phyloP scores from a whole-genome alignment of 2,329 filamentous ascomycete species.

The Nothophoma quercina region DNA sequence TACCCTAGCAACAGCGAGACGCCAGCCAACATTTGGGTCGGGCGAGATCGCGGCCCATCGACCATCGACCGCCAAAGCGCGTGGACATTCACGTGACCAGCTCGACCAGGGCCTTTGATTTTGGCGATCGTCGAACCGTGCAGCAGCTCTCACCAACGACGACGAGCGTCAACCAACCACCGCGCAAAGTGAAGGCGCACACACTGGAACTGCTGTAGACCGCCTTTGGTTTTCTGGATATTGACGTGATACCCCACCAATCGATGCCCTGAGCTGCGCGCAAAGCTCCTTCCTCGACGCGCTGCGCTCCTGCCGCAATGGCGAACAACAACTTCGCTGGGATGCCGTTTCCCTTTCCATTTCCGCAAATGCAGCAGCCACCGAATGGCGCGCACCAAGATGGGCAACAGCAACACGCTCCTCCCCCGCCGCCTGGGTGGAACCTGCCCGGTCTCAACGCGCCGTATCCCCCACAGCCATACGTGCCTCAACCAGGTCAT shows the following conservation, averaged over 20 bases:
- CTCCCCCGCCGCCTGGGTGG: constrained; percentile 17
- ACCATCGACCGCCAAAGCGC: constrained; percentile 4
- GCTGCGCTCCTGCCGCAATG: constrained; percentile 29
- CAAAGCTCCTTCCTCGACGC: constrained; percentile 20
- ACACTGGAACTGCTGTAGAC: background rate
- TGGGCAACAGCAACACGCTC: constrained; percentile 10
- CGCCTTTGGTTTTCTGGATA: background rate
- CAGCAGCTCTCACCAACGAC: constrained; percentile 1
- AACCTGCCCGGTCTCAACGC: constrained; percentile 9
- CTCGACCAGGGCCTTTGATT: constrained; percentile 11
- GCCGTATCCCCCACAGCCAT: constrained; percentile 15
- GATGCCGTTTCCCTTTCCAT: constrained; percentile 33
- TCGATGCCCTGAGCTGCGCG: constrained; percentile 26
- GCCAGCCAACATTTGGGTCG: constrained; percentile 7
- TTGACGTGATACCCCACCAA: background rate
- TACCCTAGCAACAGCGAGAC: constrained; percentile 22
- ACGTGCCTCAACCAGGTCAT: constrained; percentile 12
- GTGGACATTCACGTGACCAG: constrained; percentile 13
- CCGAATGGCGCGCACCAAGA: constrained; percentile 5
- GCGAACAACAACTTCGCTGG: constrained; percentile 38
- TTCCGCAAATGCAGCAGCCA: constrained; percentile 15
- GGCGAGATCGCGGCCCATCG: constrained; percentile 6
- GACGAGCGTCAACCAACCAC: background rate
- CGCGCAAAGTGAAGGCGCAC: constrained; percentile 3
- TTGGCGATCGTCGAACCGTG: constrained; percentile 1